Conservation (phyloP, 169 alveolate species). For the Plasmodium sp. region DNA sequence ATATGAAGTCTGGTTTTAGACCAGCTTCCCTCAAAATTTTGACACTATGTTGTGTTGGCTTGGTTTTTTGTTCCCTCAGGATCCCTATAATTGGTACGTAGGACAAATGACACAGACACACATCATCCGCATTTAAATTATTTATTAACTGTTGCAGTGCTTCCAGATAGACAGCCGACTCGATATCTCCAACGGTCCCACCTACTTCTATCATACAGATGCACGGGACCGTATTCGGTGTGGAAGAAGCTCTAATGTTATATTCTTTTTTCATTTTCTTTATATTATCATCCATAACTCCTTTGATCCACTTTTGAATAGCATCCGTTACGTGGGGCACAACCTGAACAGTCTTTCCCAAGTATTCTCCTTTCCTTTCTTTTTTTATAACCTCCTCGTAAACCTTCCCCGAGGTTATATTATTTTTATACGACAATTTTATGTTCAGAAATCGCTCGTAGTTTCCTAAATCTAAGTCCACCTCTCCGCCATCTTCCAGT, state of each 20-base stretch:
- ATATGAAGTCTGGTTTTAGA: slow-evolving; percentile 88
- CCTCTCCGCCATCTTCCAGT: slow-evolving; percentile 98
- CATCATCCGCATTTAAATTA: slow-evolving; percentile 88
- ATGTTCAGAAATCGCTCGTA: slow-evolving; percentile 96
- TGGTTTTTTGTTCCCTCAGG: slow-evolving; percentile 94
- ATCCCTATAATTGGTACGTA: slow-evolving; percentile 89
- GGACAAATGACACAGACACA: slow-evolving; percentile 90
- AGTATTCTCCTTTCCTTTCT: slow-evolving; percentile 95
- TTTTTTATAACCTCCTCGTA: slow-evolving; percentile 90
- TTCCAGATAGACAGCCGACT: slow-evolving; percentile 94
- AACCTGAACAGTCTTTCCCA: slow-evolving; percentile 97
- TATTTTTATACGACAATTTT: slow-evolving; percentile 89
- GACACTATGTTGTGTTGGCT: slow-evolving; percentile 96
- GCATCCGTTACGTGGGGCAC: slow-evolving; percentile 87
- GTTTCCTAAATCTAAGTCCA: slow-evolving; percentile 98
- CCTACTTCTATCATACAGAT: slow-evolving; percentile 97
- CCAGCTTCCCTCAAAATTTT: slow-evolving; percentile 89
- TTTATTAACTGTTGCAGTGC: slow-evolving; percentile 92
- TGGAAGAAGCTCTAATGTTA: background rate
- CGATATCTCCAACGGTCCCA: slow-evolving; percentile 98
- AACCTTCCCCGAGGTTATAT: slow-evolving; percentile 96
- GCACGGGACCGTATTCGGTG: slow-evolving; percentile 87
- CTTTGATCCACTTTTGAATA: slow-evolving; percentile 89
- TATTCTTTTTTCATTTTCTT: slow-evolving; percentile 72
- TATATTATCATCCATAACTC: slow-evolving; percentile 82